Evolutionary conservation across 192 early-diverging fungal species (phyloP).

Genomic region (Phycomyces blakesleeanus): DNA sequence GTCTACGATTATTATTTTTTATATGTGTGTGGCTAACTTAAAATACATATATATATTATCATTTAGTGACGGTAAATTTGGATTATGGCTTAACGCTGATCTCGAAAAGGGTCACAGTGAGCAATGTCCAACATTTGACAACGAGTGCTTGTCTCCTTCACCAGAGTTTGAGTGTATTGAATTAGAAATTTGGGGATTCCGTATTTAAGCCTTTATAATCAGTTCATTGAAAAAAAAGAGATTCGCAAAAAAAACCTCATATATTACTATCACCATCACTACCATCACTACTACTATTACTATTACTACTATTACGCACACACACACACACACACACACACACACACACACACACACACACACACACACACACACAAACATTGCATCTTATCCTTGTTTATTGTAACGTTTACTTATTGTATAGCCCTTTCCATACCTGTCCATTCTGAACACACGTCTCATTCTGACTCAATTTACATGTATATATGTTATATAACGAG

Average conservation of each 20-base stretch:
- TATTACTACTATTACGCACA: background rate
- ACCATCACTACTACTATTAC: too few species aligned
- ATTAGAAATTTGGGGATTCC: conserved; percentile 38
- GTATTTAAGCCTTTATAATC: conserved; percentile 10
- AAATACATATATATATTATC: too few species aligned
- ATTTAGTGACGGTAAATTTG: conserved; percentile 67
- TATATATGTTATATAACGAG: too few species aligned
- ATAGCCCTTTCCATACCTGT: too few species aligned
- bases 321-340: background rate
- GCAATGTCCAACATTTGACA: conserved; percentile 72
- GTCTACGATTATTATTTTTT: background rate
- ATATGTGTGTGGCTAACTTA: too few species aligned
- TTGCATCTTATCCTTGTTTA: background rate
- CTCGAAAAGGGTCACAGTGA: conserved; percentile 67
- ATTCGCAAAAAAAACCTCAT: too few species aligned
- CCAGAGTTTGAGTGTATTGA: conserved; percentile 36
- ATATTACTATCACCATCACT: background rate
- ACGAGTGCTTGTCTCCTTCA: conserved; percentile 42
- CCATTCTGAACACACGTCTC: too few species aligned
- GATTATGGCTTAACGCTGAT: conserved; percentile 73
- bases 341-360: background rate
- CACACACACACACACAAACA: background rate
- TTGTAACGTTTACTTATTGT: background rate
- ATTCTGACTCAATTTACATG: too few species aligned
- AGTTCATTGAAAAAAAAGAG: too few species aligned